Percentiles rank a stretch among this genome's conserved stretches.
Conservation (phyloP, 2,329 filamentous ascomycete species). For the Coniochaeta sp. region DNA sequence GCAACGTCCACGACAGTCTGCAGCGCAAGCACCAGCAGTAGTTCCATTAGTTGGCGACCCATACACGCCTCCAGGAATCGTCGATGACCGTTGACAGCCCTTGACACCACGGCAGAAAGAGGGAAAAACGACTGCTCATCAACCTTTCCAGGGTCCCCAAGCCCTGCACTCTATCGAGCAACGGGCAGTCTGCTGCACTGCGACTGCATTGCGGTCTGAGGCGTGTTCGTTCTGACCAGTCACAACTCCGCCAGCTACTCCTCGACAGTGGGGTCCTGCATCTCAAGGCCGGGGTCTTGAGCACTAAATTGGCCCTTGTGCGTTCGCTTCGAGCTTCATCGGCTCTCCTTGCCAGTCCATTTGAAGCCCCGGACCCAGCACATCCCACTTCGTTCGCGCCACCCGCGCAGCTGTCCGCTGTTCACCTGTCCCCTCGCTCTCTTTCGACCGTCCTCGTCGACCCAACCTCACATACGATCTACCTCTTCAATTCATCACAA, state of each 20-base stretch:
- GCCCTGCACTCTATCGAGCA: neutral
- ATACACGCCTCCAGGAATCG: neutral
- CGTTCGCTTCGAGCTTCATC: conserved; percentile 2
- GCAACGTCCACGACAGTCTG: conserved; percentile 3
- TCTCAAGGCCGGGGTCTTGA: neutral
- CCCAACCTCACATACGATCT: neutral
- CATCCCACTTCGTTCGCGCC: conserved; percentile 1
- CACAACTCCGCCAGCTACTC: neutral
- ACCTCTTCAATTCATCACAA: neutral
- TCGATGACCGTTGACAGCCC: neutral
- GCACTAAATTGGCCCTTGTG: neutral
- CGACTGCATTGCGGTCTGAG: conserved; percentile 1
- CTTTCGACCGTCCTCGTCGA: neutral
- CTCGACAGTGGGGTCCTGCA: conserved; percentile 1
- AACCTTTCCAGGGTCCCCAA: neutral
- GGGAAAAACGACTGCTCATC: conserved; percentile 11
- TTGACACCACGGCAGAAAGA: neutral
- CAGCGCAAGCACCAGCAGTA: conserved; percentile 1
- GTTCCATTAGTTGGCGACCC: neutral
- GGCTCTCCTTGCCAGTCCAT: neutral
- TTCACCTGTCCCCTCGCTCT: neutral
- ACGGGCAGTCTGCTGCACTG: neutral
- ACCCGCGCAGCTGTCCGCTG: neutral
- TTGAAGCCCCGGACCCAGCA: neutral
- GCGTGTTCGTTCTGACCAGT: neutral